phyloP scores from a whole-genome alignment of 306 rosid genomes.

The Lathyrus aphaca region DNA sequence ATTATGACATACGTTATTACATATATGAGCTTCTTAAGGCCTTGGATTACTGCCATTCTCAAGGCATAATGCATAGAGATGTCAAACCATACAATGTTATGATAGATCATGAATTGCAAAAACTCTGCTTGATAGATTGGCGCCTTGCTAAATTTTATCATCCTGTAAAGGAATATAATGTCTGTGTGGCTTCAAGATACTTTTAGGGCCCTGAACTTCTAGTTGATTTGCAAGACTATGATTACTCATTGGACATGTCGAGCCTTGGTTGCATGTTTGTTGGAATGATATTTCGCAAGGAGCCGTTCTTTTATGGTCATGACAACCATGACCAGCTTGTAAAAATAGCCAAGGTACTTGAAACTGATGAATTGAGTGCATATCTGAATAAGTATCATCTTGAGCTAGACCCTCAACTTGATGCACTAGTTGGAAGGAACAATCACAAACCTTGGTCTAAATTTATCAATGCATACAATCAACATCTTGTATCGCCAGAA shows the following conservation, averaged over 20 bases:
- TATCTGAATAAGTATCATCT: conserved; percentile 74
- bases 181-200: conserved; percentile 90
- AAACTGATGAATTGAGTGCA: conserved; percentile 83
- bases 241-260: conserved; percentile 97
- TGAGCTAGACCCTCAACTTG: conserved; percentile 91
- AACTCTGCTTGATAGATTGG: conserved; percentile 93
- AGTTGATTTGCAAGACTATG: conserved; percentile 88
- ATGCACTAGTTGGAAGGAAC: conserved; percentile 92
- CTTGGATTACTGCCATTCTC: conserved; percentile 89
- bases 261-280: conserved; percentile 99
- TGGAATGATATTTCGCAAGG: conserved; percentile 98
- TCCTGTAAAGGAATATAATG: conserved; percentile 89
- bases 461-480: conserved; percentile 91
- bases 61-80: conserved; percentile 92
- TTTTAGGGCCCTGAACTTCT: conserved; percentile 92
- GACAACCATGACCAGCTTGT: conserved; percentile 96
- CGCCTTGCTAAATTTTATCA: conserved; percentile 93
- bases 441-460: conserved; percentile 97
- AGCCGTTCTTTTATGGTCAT: conserved; percentile 96
- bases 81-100: conserved; percentile 92
- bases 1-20: conserved; percentile 92
- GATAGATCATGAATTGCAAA: conserved; percentile 88
- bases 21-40: conserved; percentile 96
- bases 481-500: conserved; percentile 96
- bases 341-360: conserved; percentile 91